phyloP scores from a whole-genome alignment of 805 yeast genomes.

The Ogataea saltuana region DNA sequence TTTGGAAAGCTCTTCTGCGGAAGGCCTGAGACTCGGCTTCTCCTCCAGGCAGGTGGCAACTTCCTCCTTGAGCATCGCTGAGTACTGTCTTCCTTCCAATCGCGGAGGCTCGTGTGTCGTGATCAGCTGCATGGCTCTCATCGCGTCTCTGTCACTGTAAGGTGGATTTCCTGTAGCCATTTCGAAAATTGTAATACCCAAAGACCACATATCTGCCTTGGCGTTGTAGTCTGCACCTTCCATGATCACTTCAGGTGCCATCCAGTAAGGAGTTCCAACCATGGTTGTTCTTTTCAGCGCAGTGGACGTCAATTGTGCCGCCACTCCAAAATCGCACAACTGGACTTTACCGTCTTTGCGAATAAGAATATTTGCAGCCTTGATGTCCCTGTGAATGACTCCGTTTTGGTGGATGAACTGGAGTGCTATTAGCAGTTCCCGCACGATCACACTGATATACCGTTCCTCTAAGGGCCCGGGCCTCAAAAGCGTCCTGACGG shows the following conservation, averaged over 20 bases:
- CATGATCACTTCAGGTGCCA: slow-evolving; percentile 98
- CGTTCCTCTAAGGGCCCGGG: slow-evolving; percentile 89
- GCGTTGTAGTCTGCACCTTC: slow-evolving; percentile 87
- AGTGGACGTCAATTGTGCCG: slow-evolving; percentile 82
- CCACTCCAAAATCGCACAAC: slow-evolving; percentile 97
- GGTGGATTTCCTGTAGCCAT: slow-evolving; percentile 98
- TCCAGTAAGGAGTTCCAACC: slow-evolving; percentile 97
- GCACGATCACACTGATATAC: slow-evolving; percentile 76
- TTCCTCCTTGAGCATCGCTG: slow-evolving; percentile 75
- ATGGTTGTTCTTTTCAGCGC: slow-evolving; percentile 84
- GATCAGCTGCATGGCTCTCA: slow-evolving; percentile 91
- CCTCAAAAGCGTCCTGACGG: slow-evolving; percentile 77
- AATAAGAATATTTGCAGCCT: slow-evolving; percentile 92
- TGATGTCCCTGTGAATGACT: slow-evolving; percentile 93
- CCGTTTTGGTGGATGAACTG: slow-evolving; percentile 83
- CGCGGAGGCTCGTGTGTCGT: slow-evolving; percentile 94
- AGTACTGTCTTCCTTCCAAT: slow-evolving; percentile 84
- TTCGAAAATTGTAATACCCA: slow-evolving; percentile 92
- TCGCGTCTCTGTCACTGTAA: slow-evolving; percentile 90
- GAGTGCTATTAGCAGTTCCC: slow-evolving; percentile 80
- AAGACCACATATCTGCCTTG: slow-evolving; percentile 96
- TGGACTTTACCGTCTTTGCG: slow-evolving; percentile 83
- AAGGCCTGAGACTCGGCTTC: slow-evolving; percentile 82
- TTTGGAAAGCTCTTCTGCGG: slow-evolving; percentile 80
- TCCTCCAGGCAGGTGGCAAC: slow-evolving; percentile 93